Evolutionary conservation across 108 stramenopile species (phyloP).

Genomic region (Conticribra guillardii): DNA sequence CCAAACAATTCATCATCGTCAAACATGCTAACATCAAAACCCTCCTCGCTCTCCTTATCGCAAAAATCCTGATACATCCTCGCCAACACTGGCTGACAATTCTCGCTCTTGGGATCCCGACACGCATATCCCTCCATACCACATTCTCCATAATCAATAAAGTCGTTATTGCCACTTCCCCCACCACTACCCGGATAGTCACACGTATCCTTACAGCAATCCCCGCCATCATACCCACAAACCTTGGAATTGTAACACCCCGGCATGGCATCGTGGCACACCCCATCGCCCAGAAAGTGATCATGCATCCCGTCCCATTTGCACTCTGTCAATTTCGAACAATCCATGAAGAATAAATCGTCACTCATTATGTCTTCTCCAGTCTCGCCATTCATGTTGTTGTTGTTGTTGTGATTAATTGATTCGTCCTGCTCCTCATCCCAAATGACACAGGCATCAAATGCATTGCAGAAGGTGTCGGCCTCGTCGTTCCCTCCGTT

Average conservation of each 20-base stretch:
- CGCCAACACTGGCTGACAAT: constrained; percentile 66
- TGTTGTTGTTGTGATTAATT: too few species aligned
- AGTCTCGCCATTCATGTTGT: constrained; percentile 1
- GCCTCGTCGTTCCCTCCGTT: constrained; percentile 41
- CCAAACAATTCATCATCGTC: constrained; percentile 23
- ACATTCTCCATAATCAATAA: constrained; percentile 72
- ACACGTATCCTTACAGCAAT: constrained; percentile 90
- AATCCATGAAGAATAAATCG: constrained; percentile 52
- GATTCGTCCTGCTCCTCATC: too few species aligned
- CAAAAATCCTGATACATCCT: constrained; percentile 49
- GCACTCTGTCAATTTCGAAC: constrained; percentile 71
- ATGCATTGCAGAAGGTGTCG: constrained; percentile 72
- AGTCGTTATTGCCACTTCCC: constrained; percentile 9
- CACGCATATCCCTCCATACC: constrained; percentile 89
- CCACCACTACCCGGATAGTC: constrained; percentile 9
- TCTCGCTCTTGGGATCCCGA: constrained; percentile 66
- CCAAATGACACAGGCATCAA: constrained; percentile 80
- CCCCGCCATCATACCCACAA: constrained; percentile 88
- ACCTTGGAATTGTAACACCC: constrained; percentile 91
- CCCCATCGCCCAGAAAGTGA: constrained; percentile 83
- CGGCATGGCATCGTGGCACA: constrained; percentile 80
- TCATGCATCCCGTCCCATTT: constrained; percentile 80
- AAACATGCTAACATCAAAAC: constrained; percentile 36
- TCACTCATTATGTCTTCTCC: constrained; percentile 21
- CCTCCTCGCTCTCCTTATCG: constrained; percentile 29